Evolutionary conservation across 1,139 yeast genomes (phyloP).

Genomic region (Wickerhamomyces sp.): DNA sequence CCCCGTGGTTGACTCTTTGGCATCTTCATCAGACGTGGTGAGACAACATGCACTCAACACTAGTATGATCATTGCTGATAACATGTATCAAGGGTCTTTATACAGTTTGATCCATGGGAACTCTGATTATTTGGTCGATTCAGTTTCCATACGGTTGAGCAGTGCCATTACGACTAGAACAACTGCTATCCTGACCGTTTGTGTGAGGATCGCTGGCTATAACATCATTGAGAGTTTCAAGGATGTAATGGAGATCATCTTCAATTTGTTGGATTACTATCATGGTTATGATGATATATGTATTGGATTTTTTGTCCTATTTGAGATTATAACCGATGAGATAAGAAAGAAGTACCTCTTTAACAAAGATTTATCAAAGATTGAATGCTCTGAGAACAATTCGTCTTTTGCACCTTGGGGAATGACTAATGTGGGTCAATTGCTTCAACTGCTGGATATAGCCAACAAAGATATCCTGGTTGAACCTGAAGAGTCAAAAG

Average conservation of each 20-base stretch:
- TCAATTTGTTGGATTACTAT: slow-evolving; percentile 72
- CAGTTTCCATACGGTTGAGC: slow-evolving; percentile 62
- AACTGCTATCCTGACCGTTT: slow-evolving; percentile 61
- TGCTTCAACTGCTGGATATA: slow-evolving; percentile 37
- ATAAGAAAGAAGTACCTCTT: slow-evolving; percentile 37
- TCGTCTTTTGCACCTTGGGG: slow-evolving; percentile 51
- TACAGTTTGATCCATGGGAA: slow-evolving; percentile 54
- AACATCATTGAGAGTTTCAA: slow-evolving; percentile 59
- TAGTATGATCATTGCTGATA: slow-evolving; percentile 41
- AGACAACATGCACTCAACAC: slow-evolving; percentile 44
- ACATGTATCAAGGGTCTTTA: slow-evolving; percentile 55
- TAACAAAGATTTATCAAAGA: slow-evolving; percentile 19
- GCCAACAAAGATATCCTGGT: slow-evolving; percentile 31
- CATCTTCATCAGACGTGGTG: slow-evolving; percentile 38
- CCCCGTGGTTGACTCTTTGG: slow-evolving; percentile 50
- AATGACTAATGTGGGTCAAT: slow-evolving; percentile 34
- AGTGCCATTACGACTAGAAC: slow-evolving; percentile 72
- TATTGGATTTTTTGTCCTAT: slow-evolving; percentile 69
- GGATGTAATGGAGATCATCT: slow-evolving; percentile 70
- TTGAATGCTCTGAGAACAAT: slow-evolving; percentile 17
- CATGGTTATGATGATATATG: slow-evolving; percentile 75
- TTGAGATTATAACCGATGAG: slow-evolving; percentile 58
- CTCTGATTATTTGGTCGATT: slow-evolving; percentile 75
- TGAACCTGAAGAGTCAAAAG: slow-evolving; percentile 34
- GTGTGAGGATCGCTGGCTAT: slow-evolving; percentile 66